Base-by-base conservation (phyloP, 2,329 filamentous ascomycete species). In the Hypoxylon sp. region DNA sequence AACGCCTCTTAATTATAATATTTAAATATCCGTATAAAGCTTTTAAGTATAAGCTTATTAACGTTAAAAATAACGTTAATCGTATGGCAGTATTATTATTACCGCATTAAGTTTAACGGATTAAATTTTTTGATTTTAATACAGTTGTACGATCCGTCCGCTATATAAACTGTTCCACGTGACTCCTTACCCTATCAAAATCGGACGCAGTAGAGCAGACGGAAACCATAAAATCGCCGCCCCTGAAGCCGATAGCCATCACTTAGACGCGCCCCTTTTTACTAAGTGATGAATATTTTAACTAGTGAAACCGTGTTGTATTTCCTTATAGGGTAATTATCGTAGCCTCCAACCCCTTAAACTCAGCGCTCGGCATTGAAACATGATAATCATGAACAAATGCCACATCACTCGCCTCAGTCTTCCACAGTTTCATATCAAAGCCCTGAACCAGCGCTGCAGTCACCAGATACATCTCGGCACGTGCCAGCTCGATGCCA, bases 311-410 rank as follows among this genome's bases (percentile, higher is more conserved):
- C 61, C 41, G 56, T 47, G 61, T 59, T 70, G 43, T 51, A 62
- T 59, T 57, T 67, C 62, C 55, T 68, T 39, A 70, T 54, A 63
- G 29, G 58, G 58, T 53, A 68, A 53, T 68, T 43, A 70, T 56
- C 51, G 51, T 70, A 68, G 61, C 67, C 64, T 70, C 64, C 55
- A 70, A 65, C 48, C 69, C 69, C 50, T 70, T 69, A 43, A 67
- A 70, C 50, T 65, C 47, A 58, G 59, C 37, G 61, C 63, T 70
- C 56, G 66, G 69, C 67, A 69, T 70, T 60, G 63, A 67, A 62
- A 70, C 63, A 69, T 70, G 66, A 62, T 70, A 69, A 64, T 70
- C 66, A 69, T 70, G 63, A 61, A 65, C 66, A 65, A 70, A 69
- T 61, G 69, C 60, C 61, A 67, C 66, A 65, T 70, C 67, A 57